Base-by-base conservation (phyloP, 768 basidiomycete species). In the Pholiota microspora region DNA sequence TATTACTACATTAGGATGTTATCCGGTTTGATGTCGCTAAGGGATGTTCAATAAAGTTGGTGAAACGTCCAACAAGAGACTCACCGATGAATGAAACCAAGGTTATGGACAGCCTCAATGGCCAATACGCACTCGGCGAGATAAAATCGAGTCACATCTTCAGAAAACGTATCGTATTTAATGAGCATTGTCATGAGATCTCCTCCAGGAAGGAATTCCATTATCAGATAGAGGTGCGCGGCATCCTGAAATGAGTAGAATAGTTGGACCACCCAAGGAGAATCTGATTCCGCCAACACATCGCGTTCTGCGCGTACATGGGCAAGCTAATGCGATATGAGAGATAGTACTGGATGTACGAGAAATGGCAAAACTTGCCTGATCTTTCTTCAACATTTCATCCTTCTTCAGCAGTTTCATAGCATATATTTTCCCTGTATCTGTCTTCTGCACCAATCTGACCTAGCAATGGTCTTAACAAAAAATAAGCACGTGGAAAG, bases 151-250 rank as follows among this genome's bases (percentile, higher is more conserved):
- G 94, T 94, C 12, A 98, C 96, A 63, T 98, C 97, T 72, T 98
- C 96, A 0, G 92, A 92, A 73, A 98, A 98, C 0, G 95, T 97
- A 68, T 98, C 97, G 72, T 98, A 98, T 73, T 98, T 98, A 79
- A 98, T 98, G 54, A 98, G 79, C 96, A 98, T 98, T 3, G 95
- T 97, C 97, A 99, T 98, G 57, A 98, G 78, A 69, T 99, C 97
- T 28, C 97, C 97, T 44, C 97, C 97, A 52, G 96, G 95, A 44
- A 99, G 78, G 71, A 96, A 99, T 74, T 98, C 97, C 97, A 98
- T 98, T 76, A 98, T 90, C 51, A 99, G 79, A 74, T 98, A 99
- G 23, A 99, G 81, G 62, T 89, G 93, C 49, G 87, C 76, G 1
- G 89, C 75, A 68, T 98, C 97, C 69, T 98, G 97, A 77, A 98